Evolutionary conservation across 257 asterid genomes (phyloP), one percentile per base, ranked within the genome.

Genomic region (Plantago major): DNA sequence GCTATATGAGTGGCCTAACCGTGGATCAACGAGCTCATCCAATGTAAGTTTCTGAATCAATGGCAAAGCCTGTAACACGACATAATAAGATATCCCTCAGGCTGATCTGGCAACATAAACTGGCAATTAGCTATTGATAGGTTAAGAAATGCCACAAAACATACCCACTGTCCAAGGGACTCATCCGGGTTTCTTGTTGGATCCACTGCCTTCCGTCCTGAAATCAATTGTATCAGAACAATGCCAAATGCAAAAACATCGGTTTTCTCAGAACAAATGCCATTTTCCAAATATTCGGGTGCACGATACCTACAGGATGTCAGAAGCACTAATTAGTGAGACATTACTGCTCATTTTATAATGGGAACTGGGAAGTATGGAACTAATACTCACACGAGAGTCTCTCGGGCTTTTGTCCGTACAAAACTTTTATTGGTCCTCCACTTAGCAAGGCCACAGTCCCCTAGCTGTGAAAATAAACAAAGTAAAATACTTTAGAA

Each of bases 231-330:
- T 72, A 87, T 71, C 73, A 87, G 67, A 59, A 87, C 74, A 56
- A 87, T 72, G 42, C 96, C 96, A 40, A 76, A 82, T 65, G 89
- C 75, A 38, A 71, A 87, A 50, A 75, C 76, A 71, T 87, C 96
- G 1, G 90, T 84, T 57, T 77, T 63, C 37, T 65, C 71, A 14
- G 94, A 84, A 44, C 73, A 80, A 19, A 51, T 60, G 22, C 84
- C 85, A 9, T 77, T 79, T 68, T 82, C 90, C 38, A 79, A 77
- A 71, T 74, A 83, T 56, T 85, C 96, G 7, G 94, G 96, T 44
- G 96, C 94, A 17, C 78, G 81, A 78, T 85, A 79, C 68, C 96
- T 87, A 79, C 74, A 73, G 26, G 37, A 56, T 50, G 46, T 7
- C 55, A 71, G 50, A 49, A 55, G 30, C 12, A 26, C 44, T 66